Conservation (phyloP, 2,329 filamentous ascomycete species). For the Acephala macrosclerotiorum region DNA sequence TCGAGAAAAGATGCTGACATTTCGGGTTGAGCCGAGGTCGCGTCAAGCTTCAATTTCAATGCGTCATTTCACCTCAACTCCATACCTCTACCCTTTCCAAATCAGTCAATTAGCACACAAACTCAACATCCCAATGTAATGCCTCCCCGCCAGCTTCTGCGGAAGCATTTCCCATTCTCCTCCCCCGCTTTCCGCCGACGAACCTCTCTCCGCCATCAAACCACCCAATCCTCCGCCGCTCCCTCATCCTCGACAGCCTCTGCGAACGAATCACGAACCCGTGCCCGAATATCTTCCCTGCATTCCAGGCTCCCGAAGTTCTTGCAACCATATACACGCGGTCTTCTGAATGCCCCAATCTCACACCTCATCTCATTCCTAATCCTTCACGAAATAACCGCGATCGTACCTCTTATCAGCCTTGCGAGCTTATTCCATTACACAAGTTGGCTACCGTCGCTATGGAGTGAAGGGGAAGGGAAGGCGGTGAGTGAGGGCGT, state of each 20-base stretch:
- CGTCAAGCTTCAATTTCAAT: not conserved
- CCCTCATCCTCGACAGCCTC: constrained; percentile 16
- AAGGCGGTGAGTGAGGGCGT: constrained; percentile 52
- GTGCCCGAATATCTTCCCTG: constrained; percentile 29
- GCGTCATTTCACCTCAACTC: constrained; percentile 2
- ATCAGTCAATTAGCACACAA: not conserved
- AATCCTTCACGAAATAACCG: constrained; percentile 90
- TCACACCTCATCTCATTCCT: constrained; percentile 88
- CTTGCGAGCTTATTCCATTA: constrained; percentile 84
- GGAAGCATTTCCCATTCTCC: not conserved
- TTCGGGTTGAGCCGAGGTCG: not conserved
- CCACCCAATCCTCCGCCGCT: constrained; percentile 8
- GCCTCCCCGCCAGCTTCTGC: constrained; percentile 19
- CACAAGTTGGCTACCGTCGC: constrained; percentile 71
- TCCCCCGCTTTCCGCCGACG: too few relatives aligned
- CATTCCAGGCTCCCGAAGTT: constrained; percentile 59
- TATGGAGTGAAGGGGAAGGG: constrained; percentile 23
- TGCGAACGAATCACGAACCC: constrained; percentile 10
- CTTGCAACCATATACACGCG: constrained; percentile 72
- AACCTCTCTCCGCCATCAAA: constrained; percentile 9
- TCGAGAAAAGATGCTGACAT: not conserved
- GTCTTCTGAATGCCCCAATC: constrained; percentile 77
- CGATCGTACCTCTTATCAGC: constrained; percentile 78
- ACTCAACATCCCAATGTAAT: constrained; percentile 13
- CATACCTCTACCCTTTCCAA: not conserved